Base-by-base conservation (phyloP, 2,329 filamentous ascomycete genomes). In the Didymella keratinophila region DNA sequence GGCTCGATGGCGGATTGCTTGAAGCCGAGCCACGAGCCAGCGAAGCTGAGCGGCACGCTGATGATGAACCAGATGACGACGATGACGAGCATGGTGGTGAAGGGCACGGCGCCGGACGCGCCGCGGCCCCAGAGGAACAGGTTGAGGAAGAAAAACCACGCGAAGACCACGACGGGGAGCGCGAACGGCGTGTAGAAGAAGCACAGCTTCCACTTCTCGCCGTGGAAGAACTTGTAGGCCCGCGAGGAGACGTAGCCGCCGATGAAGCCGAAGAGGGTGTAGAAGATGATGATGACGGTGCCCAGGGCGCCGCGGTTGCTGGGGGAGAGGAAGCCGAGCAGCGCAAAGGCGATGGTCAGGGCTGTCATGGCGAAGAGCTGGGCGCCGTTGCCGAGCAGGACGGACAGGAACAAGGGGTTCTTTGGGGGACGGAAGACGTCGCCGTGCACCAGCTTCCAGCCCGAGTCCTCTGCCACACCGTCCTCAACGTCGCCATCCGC, bases 331-430 rank as follows among this genome's bases (percentile, higher is more conserved):
- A 99, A 97, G 28, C 95, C 95, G 44, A 99, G 85, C 9, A 98
- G 86, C 0, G 95, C 95, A 72, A 99, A 97, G 23, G 87, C 77
- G 70, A 99, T 97, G 46, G 95, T 98, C 72, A 93, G 88, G 30
- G 92, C 95, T 2, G 93, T 91, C 94, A 99, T 99, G 76, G 96
- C 93, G 77, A 99, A 98, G 3, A 99, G 86, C 79, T 99, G 95
- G 11, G 92, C 92, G 61, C 95, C 95, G 73, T 96, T 98, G 58
- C 95, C 95, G 41, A 97, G 84, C 63, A 99, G 84, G 7, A 99
- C 83, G 55, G 93, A 93, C 20, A 99, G 84, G 14, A 97, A 82
- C 27, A 99, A 84, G 1, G 93, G 91, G 60, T 91, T 88, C 64
- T 89, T 87, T 3, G 95, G 95, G 11, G 89, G 88, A 56, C 95